Conservation (phyloP, 2,329 filamentous ascomycete genomes). For the Colletotrichum destructivum region DNA sequence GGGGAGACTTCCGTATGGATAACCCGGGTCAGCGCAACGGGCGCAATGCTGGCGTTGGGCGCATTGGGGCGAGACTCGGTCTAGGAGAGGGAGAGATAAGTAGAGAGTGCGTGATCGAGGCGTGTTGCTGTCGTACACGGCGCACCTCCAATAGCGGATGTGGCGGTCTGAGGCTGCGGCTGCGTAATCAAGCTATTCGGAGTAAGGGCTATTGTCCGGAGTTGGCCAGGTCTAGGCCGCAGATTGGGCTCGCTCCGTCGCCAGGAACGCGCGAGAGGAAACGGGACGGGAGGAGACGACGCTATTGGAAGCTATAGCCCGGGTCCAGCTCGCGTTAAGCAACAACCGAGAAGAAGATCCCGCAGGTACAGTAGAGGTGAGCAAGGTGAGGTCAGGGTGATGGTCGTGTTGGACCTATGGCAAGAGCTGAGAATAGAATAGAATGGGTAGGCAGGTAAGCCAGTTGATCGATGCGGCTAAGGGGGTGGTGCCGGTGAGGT, state of each 20-base stretch:
- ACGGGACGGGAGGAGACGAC: constrained; percentile 19
- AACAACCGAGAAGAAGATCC: background rate
- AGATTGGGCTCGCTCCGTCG: constrained; percentile 37
- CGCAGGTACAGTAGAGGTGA: constrained; percentile 2
- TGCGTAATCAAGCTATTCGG: constrained; percentile 19
- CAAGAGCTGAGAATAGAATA: constrained; percentile 13
- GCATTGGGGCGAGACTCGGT: constrained; percentile 8
- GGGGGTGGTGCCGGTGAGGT: background rate
- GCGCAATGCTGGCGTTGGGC: constrained; percentile 28
- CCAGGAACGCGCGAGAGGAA: constrained; percentile 35
- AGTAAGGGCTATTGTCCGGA: constrained; percentile 31
- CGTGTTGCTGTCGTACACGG: constrained; percentile 13
- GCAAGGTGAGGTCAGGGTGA: constrained; percentile 20
- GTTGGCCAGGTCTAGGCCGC: constrained; percentile 30
- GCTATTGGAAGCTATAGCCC: constrained; percentile 11
- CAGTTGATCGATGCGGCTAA: constrained; percentile 14
- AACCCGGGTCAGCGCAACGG: constrained; percentile 18
- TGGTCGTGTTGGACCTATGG: constrained; percentile 12
- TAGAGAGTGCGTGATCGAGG: background rate
- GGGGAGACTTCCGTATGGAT: constrained; percentile 32
- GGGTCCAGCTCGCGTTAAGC: constrained; percentile 6
- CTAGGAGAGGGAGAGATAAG: background rate
- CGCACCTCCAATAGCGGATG: constrained; percentile 2
- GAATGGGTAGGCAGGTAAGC: background rate
- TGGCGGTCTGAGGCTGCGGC: constrained; percentile 34